Conservation (phyloP, 768 basidiomycete species). For the Tulasnella calospora region DNA sequence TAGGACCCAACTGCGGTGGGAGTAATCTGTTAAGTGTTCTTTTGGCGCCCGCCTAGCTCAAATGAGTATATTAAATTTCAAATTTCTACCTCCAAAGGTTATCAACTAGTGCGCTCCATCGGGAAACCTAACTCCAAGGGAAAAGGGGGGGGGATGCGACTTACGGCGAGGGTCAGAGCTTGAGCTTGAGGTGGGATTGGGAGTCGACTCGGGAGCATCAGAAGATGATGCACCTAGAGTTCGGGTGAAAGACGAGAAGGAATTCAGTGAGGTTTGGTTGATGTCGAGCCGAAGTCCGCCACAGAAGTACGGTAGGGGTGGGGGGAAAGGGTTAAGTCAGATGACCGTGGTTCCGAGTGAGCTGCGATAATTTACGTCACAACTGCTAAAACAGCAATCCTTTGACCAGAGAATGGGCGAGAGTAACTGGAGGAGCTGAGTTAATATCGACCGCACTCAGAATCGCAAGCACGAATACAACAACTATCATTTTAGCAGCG, state of each 20-base stretch:
- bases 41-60: no score
- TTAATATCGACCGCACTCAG: no score
- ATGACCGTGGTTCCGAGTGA: no score
- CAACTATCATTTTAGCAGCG: no score
- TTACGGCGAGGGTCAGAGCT: neutral
- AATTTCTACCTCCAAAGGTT: neutral
- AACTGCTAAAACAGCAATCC: no score
- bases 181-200: neutral
- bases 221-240: neutral
- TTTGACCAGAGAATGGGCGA: no score
- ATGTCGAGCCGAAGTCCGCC: neutral
- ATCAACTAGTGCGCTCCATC: slow-evolving; percentile 43
- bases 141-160: neutral
- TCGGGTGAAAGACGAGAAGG: neutral
- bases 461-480: no score
- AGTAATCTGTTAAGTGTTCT: no score
- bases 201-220: neutral
- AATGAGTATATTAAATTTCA: neutral
- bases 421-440: no score
- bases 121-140: slow-evolving; percentile 28
- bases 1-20: no score
- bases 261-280: neutral
- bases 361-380: no score
- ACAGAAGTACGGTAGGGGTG: neutral
- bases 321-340: neutral